A percentile compares a stretch with the other conserved stretches of the same genome.
Conservation (phyloP, 306 rosid genomes). For the Sophora flavescens region DNA sequence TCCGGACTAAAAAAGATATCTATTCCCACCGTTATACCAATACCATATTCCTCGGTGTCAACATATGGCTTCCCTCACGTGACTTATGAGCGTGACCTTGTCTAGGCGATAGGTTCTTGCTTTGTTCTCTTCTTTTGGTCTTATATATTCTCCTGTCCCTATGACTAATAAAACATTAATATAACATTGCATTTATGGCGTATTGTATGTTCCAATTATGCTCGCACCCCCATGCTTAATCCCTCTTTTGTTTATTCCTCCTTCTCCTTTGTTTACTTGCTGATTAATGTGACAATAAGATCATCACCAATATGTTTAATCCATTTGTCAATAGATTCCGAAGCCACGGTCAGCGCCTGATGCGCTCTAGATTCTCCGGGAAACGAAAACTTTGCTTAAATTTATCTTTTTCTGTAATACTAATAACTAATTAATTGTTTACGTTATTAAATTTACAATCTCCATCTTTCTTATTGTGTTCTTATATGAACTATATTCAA, state of each 20-base stretch:
- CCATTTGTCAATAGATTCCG: conserved; percentile 66
- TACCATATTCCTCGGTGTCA: conserved; percentile 83
- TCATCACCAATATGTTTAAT: conserved; percentile 48
- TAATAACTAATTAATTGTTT: conserved; percentile 14
- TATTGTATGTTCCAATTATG: conserved; percentile 49
- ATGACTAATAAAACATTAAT: background rate
- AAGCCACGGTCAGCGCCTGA: conserved; percentile 99
- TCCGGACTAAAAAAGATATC: no score
- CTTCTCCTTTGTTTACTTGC: conserved; percentile 23
- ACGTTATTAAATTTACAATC: background rate
- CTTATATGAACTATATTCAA: conserved; percentile 53
- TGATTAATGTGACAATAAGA: conserved; percentile 62
- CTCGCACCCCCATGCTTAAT: conserved; percentile 54
- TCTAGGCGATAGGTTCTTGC: conserved; percentile 49
- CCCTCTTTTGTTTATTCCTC: conserved; percentile 35
- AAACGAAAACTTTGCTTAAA: conserved; percentile 54
- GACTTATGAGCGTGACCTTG: conserved; percentile 71
- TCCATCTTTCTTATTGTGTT: conserved; percentile 35
- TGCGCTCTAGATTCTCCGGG: conserved; percentile 99
- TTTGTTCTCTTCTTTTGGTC: conserved; percentile 55
- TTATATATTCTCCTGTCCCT: conserved; percentile 21
- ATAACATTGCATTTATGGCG: conserved; percentile 46
- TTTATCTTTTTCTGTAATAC: conserved; percentile 30
- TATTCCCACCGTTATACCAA: background rate
- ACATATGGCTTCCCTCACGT: conserved; percentile 75